Evolutionary conservation across 257 asterid species (phyloP).

Genomic region (Petunia secreta): DNA sequence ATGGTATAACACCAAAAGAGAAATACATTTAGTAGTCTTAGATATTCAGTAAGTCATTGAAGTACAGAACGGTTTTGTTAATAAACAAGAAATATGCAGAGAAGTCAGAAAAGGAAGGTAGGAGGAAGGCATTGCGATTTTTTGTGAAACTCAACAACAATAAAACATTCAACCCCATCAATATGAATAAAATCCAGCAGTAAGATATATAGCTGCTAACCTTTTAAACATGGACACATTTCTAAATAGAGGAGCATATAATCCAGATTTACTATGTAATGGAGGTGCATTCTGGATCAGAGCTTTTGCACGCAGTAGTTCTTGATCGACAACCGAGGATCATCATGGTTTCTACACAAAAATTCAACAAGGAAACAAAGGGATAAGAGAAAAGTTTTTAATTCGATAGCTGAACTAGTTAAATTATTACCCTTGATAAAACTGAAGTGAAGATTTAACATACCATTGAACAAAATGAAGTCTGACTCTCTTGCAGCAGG

Average conservation of each 20-base stretch:
- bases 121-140: no score
- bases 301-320: slow-evolving; percentile 36
- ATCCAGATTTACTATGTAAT: slow-evolving; percentile 21
- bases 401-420: neutral
- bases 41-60: neutral
- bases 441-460: neutral
- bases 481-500: slow-evolving; percentile 38
- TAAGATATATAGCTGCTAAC: slow-evolving; percentile 22
- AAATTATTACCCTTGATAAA: neutral
- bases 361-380: neutral
- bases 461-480: slow-evolving; percentile 36
- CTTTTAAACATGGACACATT: slow-evolving; percentile 43
- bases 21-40: neutral
- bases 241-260: slow-evolving; percentile 40
- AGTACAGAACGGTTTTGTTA: neutral
- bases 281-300: slow-evolving; percentile 40
- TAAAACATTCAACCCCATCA: neutral
- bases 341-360: slow-evolving; percentile 34
- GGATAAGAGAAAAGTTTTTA: neutral
- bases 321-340: slow-evolving; percentile 40
- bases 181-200: neutral
- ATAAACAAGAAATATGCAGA: neutral
- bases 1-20: neutral
- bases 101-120: no score
- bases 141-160: no score